Evolutionary conservation across 2,329 filamentous ascomycete genomes (phyloP), one percentile per base, ranked within the genome.

Genomic region (Ascochyta viciae-villosae): DNA sequence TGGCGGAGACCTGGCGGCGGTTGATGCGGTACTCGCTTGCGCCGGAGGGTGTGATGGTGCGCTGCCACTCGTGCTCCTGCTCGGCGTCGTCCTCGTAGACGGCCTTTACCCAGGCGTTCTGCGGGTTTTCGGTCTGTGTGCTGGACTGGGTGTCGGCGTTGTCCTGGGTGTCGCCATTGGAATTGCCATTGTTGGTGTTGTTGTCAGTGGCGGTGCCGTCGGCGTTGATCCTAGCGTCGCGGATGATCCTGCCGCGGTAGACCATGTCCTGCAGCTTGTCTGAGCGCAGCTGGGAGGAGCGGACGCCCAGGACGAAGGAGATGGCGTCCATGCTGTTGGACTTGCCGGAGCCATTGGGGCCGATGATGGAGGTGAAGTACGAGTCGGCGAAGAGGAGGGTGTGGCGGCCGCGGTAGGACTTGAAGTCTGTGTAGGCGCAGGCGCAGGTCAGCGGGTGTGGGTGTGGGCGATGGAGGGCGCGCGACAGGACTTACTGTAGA

Each of bases 291-390:
- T 98, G 94, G n/a, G 94, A 96, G 3, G 95, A 99, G 76, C 98
- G 97, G 76, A 99, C 98, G 64, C 95, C 95, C 54, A 99, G 86
- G 57, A 99, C 95, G 78, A 99, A 99, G 64, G 95, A 99, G 67
- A 99, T 99, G 66, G 95, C 95, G 76, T 99, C 95, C 95, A 99
- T 99, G 57, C 91, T 96, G 70, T 99, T 99, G 19, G 95, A 99
- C 78, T 99, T 99, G 63, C 95, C 95, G 33, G 95, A 98, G 82
- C 95, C 95, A 93, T 99, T 99, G 75, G 95, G 95, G 6, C 96
- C 95, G 73, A 99, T 98, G 73, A 99, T 97, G 38, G 95, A 99
- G 45, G 95, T 99, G 78, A 99, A 99, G 79, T 97, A 98, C 2
- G 93, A 96, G 80, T 99, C 94, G 72, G 94, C 94, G 71, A 99